phyloP scores from a whole-genome alignment of 2,329 filamentous ascomycete genomes.

The Epichloe sibirici region DNA sequence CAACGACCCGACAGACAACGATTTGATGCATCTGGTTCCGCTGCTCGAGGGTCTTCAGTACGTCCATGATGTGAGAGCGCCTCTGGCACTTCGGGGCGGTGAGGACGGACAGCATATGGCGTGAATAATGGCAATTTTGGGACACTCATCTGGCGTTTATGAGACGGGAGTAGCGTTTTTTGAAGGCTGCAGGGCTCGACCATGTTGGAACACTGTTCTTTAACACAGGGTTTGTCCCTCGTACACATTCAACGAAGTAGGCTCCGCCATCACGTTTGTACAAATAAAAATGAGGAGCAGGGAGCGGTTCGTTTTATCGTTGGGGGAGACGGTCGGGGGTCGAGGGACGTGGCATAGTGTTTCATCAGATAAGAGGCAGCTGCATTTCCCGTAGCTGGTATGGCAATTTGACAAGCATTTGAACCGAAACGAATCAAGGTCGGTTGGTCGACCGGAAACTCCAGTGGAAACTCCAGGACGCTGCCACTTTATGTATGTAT shows the following conservation, averaged over 20 bases:
- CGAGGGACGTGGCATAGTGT: neutral
- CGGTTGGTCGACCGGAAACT: neutral
- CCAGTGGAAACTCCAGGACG: no score
- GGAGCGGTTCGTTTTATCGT: neutral
- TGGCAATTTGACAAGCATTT: neutral
- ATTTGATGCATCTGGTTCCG: conserved; percentile 83
- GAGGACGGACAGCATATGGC: conserved; percentile 56
- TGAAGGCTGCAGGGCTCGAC: neutral
- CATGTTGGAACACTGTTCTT: neutral
- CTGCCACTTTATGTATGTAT: neutral
- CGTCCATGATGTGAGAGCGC: conserved; percentile 84
- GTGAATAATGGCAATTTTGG: conserved; percentile 11
- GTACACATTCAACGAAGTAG: neutral
- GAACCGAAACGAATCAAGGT: neutral
- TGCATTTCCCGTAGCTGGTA: neutral
- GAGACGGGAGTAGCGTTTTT: neutral
- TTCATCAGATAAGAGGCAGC: neutral
- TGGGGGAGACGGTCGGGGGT: neutral
- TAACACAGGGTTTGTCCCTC: neutral
- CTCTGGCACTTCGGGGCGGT: conserved; percentile 78
- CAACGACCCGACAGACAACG: conserved; percentile 93
- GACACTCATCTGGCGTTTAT: conserved; percentile 4
- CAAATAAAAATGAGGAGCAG: neutral
- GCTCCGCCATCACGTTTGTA: neutral
- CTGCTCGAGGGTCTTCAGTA: conserved; percentile 91